Evolutionary conservation across 1,139 yeast genomes (phyloP).

Genomic region (Saccharomyces hybrid): DNA sequence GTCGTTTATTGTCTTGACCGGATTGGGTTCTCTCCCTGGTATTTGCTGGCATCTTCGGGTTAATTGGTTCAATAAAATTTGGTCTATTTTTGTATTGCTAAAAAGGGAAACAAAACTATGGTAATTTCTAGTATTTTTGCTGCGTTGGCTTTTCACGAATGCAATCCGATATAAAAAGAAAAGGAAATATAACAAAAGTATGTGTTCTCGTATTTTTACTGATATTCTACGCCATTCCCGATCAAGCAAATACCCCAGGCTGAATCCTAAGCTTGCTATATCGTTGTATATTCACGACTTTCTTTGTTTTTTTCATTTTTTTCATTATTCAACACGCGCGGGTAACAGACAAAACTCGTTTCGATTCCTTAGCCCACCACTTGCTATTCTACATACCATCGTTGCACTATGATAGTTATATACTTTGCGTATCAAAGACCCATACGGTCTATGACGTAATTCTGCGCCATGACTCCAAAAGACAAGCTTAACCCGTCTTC

Average conservation of each 20-base stretch:
- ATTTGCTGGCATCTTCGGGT: background rate
- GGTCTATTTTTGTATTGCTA: background rate
- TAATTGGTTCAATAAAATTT: background rate
- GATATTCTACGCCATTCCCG: background rate
- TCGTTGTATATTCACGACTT: constrained; percentile 1
- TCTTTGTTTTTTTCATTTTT: background rate
- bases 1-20: background rate
- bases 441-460: constrained; percentile 87
- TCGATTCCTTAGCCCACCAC: background rate
- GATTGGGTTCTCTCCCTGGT: background rate
- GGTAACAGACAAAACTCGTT: background rate
- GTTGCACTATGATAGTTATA: background rate
- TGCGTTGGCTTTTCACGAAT: background rate
- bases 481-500: constrained; percentile 72
- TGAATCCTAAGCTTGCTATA: background rate
- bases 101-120: background rate
- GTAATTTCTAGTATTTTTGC: background rate
- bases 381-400: background rate
- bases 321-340: background rate
- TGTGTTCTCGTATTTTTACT: background rate
- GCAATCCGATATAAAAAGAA: background rate
- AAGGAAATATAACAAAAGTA: background rate
- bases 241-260: background rate
- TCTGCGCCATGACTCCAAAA: constrained; percentile 82
- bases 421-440: constrained; percentile 36